A percentile compares a stretch with the other conserved stretches of the same genome.
Evolutionary conservation across 2,329 filamentous ascomycete species (phyloP).

Genomic region (Hirsutella rhossiliensis): DNA sequence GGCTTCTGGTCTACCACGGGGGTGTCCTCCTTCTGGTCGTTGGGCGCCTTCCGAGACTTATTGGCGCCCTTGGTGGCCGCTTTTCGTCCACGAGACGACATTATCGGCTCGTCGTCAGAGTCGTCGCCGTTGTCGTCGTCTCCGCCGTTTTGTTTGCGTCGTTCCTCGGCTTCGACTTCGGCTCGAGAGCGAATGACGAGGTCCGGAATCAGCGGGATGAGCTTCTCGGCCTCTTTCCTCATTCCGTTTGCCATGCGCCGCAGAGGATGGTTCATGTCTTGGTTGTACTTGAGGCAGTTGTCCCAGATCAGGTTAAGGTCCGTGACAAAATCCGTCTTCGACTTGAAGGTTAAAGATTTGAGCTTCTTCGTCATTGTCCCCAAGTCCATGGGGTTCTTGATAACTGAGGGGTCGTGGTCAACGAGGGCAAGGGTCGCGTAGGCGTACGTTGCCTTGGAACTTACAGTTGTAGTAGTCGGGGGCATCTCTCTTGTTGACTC

Average conservation of each 20-base stretch:
- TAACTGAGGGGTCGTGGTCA: constrained; percentile 42
- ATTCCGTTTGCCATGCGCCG: constrained; percentile 91
- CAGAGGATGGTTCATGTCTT: constrained; percentile 74
- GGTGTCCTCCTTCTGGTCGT: constrained; percentile 66
- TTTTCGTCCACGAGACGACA: constrained; percentile 89
- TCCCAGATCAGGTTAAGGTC: constrained; percentile 95
- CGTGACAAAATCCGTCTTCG: constrained; percentile 86
- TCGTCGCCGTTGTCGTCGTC: constrained; percentile 77
- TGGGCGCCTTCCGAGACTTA: constrained; percentile 61
- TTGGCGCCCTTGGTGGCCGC: constrained; percentile 66
- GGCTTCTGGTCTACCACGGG: constrained; percentile 67
- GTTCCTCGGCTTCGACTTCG: constrained; percentile 81
- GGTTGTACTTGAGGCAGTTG: constrained; percentile 93
- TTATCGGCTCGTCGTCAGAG: constrained; percentile 95
- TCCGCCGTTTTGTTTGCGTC: constrained; percentile 75
- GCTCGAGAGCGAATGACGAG: constrained; percentile 81
- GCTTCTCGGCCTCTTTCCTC: constrained; percentile 94
- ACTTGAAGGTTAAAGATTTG: constrained; percentile 66
- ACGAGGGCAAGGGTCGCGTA: not conserved
- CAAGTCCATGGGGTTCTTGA: constrained; percentile 96
- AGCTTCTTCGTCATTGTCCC: constrained; percentile 98
- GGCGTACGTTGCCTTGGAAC: constrained; percentile 16
- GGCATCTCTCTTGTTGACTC: constrained; percentile 93
- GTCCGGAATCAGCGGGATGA: constrained; percentile 90
- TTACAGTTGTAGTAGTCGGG: constrained; percentile 89